These are phyloP conservation scores for Fraxinus excelsior DNA, from an alignment of 257 asterid species.

Conservation along the genomic window DNA sequence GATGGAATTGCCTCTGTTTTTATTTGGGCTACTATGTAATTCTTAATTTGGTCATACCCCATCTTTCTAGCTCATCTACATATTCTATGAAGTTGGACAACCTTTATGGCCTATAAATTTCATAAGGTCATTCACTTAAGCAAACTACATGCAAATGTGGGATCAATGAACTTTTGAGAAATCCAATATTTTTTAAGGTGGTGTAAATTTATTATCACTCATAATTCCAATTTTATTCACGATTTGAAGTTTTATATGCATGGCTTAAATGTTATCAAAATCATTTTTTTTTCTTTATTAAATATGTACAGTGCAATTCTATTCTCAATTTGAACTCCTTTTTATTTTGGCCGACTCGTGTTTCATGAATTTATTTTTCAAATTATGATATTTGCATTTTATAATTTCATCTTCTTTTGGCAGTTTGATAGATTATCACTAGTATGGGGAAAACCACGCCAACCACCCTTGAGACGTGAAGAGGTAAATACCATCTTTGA, in stretches of 20 bases:
- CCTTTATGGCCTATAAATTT: background rate
- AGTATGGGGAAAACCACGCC: slow-evolving; percentile 99
- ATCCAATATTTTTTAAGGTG: background rate
- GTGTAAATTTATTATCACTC: background rate
- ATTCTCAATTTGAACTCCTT: background rate
- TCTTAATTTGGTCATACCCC: slow-evolving; percentile 5
- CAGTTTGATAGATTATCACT: slow-evolving; percentile 81
- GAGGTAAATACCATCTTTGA: slow-evolving; percentile 54
- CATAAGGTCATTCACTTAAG: background rate
- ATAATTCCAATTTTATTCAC: background rate
- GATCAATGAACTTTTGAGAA: background rate
- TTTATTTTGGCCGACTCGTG: background rate
- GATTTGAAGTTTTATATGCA: background rate
- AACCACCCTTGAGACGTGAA: slow-evolving; percentile 73
- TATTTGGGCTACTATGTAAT: background rate
- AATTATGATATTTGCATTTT: slow-evolving; percentile 1
- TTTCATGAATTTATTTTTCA: slow-evolving; percentile 12
- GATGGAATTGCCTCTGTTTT: background rate
- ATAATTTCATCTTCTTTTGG: slow-evolving; percentile 26
- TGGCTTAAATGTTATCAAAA: background rate
- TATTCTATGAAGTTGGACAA: background rate
- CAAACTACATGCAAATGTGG: background rate
- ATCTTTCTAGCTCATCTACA: background rate
- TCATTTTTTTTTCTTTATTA: background rate
- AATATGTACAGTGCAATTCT: background rate